Evolutionary conservation across 768 basidiomycete genomes (phyloP).

Genomic region (Stropharia rugosoannulata): DNA sequence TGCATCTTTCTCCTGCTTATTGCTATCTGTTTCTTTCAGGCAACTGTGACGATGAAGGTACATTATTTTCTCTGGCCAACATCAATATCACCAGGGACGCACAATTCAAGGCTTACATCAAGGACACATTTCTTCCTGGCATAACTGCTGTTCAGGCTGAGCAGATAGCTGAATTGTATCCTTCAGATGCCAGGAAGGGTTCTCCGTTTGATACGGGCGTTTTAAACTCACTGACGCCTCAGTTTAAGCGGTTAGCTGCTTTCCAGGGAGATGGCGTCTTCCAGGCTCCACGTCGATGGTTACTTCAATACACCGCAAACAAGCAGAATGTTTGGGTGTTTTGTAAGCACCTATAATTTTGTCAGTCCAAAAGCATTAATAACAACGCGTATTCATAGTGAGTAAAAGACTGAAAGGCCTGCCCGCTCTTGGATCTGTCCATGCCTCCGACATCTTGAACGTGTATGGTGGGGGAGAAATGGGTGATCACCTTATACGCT

Average conservation of each 20-base stretch:
- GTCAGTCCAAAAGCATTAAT: background rate
- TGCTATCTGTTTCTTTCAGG: slow-evolving; percentile 21
- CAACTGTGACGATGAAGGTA: slow-evolving; percentile 64
- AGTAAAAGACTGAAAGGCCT: slow-evolving; percentile 41
- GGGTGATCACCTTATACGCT: slow-evolving; percentile 43
- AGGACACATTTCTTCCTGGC: slow-evolving; percentile 30
- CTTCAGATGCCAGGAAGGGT: slow-evolving; percentile 39
- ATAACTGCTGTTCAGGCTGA: slow-evolving; percentile 26
- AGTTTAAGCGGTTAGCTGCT: slow-evolving; percentile 46
- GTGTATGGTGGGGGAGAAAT: slow-evolving; percentile 39
- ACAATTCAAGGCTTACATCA: slow-evolving; percentile 20
- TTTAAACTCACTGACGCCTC: slow-evolving; percentile 41
- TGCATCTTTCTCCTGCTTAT: too few relatives aligned
- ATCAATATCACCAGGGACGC: slow-evolving; percentile 21
- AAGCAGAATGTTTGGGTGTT: slow-evolving; percentile 41
- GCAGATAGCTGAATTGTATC: slow-evolving; percentile 33
- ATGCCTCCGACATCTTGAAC: slow-evolving; percentile 34
- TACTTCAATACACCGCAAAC: slow-evolving; percentile 33
- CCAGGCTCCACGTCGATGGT: slow-evolving; percentile 45
- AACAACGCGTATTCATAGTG: slow-evolving; percentile 25
- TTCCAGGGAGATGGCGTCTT: slow-evolving; percentile 47
- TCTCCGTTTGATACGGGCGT: slow-evolving; percentile 52
- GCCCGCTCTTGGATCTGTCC: slow-evolving; percentile 39
- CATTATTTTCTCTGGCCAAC: slow-evolving; percentile 22
- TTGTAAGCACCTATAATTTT: slow-evolving; percentile 23